Evolutionary conservation across 2,329 filamentous ascomycete genomes (phyloP).

Genomic region (Neonectria ditissima): DNA sequence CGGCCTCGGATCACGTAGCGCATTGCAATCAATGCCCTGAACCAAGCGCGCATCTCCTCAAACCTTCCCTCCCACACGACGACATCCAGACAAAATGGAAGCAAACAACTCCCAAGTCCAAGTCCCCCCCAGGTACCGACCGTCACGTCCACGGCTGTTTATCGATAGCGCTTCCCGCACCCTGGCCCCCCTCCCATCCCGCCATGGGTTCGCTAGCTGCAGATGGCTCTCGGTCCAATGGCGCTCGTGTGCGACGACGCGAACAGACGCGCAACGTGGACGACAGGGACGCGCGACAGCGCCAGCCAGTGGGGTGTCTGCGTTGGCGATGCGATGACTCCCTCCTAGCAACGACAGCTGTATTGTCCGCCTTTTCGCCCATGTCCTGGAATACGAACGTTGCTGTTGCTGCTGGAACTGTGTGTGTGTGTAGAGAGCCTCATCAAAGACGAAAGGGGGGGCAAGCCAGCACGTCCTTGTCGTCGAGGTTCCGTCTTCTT

Average conservation of each 20-base stretch:
- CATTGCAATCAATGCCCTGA: background rate
- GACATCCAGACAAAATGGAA: too few relatives aligned
- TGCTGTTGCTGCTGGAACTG: background rate
- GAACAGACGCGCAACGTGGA: slow-evolving; percentile 39
- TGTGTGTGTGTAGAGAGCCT: slow-evolving; percentile 16
- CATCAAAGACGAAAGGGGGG: slow-evolving; percentile 10
- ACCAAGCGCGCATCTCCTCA: background rate
- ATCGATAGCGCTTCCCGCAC: slow-evolving; percentile 45
- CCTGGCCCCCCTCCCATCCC: slow-evolving; percentile 17
- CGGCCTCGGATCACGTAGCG: background rate
- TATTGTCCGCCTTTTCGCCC: background rate
- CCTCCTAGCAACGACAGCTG: slow-evolving; percentile 15
- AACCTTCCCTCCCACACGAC: background rate
- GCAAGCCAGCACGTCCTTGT: slow-evolving; percentile 2
- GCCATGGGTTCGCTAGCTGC: slow-evolving; percentile 35
- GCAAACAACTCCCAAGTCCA: too few relatives aligned
- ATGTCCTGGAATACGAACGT: slow-evolving; percentile 1
- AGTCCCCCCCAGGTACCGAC: slow-evolving; percentile 8
- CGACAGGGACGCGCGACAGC: slow-evolving; percentile 17
- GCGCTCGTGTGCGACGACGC: slow-evolving; percentile 37
- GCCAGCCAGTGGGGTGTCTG: slow-evolving; percentile 7
- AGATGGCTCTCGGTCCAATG: slow-evolving; percentile 37
- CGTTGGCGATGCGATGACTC: slow-evolving; percentile 19
- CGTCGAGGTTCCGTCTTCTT: slow-evolving; percentile 13
- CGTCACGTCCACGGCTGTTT: slow-evolving; percentile 33